Base-by-base conservation (phyloP, 257 asterid species). In the Thymus quinquecostatus region DNA sequence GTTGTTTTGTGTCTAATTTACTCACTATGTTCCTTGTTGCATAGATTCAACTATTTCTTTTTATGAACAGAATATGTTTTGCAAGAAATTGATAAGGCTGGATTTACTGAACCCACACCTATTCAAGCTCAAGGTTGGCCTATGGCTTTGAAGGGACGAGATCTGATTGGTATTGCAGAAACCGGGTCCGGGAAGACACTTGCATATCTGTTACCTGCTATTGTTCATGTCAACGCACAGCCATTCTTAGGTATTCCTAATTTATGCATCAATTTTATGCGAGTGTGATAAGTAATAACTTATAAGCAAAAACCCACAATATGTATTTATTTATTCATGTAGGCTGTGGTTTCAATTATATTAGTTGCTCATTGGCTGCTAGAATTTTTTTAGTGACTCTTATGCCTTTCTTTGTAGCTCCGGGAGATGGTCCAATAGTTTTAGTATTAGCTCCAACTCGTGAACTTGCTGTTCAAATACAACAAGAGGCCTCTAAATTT, bases 71-170 rank as follows among this genome's bases (percentile, higher is more conserved):
- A 90, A 72, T 94, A 94, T 87, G 99, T 91, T 60, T 60, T 94
- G 87, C 90, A 91, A 89, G 99, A 94, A 82, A 74, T 94, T 78
- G 89, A 80, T 54, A 94, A 84, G 74, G 99, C 99, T 70, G 99
- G 99, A 53, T 94, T 94, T 82, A 80, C 93, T 30, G 99, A 91
- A 77, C 99, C 99, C 65, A 94, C 99, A 36, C 92, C 99, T 36
- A 91, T 94, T 82, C 99, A 94, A 72, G 85, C 99, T 73, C 99
- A 94, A 86, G 98, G 99, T 67, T 94, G 99, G 99, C 99, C 99
- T 49, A 94, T 94, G 99, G 98, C 99, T 72, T 75, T 94, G 84
- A 94, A 83, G 88, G 99, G 99, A 38, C 88, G 98, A 63, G 98
- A 94, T 80, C 98, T 94, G 76, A 85, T 94, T 76, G 99, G 99